Evolutionary conservation across 768 basidiomycete species (phyloP).

Genomic region (Coprinopsis sp.): DNA sequence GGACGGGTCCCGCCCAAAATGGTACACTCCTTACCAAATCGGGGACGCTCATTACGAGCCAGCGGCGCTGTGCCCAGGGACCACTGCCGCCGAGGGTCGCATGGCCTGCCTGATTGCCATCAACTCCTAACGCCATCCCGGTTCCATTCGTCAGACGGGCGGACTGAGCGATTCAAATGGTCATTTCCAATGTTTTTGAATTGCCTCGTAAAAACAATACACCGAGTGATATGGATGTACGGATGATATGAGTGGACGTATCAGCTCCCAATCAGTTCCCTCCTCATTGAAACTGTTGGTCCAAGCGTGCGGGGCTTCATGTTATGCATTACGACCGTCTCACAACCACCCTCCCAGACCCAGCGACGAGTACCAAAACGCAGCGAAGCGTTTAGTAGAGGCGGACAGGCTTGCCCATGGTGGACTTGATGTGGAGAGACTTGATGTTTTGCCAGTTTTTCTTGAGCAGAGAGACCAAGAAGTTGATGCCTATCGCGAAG

Average conservation of each 20-base stretch:
- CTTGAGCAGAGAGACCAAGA: slow-evolving; percentile 97
- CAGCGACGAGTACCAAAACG: slow-evolving; percentile 4
- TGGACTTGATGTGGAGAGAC: slow-evolving; percentile 96
- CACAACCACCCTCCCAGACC: slow-evolving; percentile 17
- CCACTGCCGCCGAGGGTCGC: too few relatives aligned
- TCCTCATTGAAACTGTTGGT: slow-evolving; percentile 81
- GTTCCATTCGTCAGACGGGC: too few relatives aligned
- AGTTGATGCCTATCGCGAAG: slow-evolving; percentile 83
- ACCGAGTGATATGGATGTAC: background rate
- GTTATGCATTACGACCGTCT: slow-evolving; percentile 70
- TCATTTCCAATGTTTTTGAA: too few relatives aligned
- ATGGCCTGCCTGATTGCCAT: too few relatives aligned
- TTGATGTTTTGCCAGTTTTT: slow-evolving; percentile 99
- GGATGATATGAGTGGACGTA: slow-evolving; percentile 23
- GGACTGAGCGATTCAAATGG: too few relatives aligned
- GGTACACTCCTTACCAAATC: too few relatives aligned
- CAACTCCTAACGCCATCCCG: too few relatives aligned
- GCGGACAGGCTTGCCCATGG: slow-evolving; percentile 98
- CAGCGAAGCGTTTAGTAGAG: slow-evolving; percentile 66
- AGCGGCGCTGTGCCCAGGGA: too few relatives aligned
- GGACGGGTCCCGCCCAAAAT: too few relatives aligned
- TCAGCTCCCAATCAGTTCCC: slow-evolving; percentile 90
- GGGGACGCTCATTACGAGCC: too few relatives aligned
- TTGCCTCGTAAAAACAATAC: background rate
- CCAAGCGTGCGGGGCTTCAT: slow-evolving; percentile 98